Evolutionary conservation across 2,329 filamentous ascomycete genomes (phyloP), one percentile per base, ranked within the genome.

Genomic region (Paradendryphiella salina): DNA sequence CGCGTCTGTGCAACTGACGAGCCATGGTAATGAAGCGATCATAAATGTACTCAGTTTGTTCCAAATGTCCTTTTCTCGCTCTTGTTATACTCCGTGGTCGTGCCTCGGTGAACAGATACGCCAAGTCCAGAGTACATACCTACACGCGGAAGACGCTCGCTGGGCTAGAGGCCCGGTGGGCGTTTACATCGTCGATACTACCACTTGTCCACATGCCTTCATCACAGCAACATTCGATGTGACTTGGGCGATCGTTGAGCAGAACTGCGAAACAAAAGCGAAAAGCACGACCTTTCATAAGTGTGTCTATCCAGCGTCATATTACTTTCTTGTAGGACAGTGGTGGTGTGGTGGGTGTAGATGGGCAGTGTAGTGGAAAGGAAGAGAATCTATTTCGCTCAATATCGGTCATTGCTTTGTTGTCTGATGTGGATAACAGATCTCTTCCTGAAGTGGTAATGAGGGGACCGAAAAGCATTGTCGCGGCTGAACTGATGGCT

Each of bases 1-100:
- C 18, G 28, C 32, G 29, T 47, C 37, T 38, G 50, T 47, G 38
- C 53, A 37, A 58, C 52, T 57, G 37, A 61, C 57, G 61, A 50
- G 62, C 59, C 59, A 62, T 64, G 40, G 17, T 45, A 47, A 39
- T 41, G 21, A 26, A 33, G 42, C 26, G 37, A 13, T 46, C 14
- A 26, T 26, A 32, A 44, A 26, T 50, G 39, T 41, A 28, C 33
- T 21, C 36, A 40, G 41, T 38, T 18, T 26, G 18, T 28, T 44
- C 32, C 15, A 42, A 29, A 35, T 54, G 26, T 33, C 40, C 26
- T 33, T 17, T 46, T 33, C 37, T 26, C 37, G 14, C 38, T 47
- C 36, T 32, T 47, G 15, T 37, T 14, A 13, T 51, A 34, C 23
- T 17, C 4, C 9, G 20, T 29, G 42, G 39, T 29, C 23, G 33